Base-by-base conservation (phyloP, 208 protist species). In the Blastocrithidia nonstop region DNA sequence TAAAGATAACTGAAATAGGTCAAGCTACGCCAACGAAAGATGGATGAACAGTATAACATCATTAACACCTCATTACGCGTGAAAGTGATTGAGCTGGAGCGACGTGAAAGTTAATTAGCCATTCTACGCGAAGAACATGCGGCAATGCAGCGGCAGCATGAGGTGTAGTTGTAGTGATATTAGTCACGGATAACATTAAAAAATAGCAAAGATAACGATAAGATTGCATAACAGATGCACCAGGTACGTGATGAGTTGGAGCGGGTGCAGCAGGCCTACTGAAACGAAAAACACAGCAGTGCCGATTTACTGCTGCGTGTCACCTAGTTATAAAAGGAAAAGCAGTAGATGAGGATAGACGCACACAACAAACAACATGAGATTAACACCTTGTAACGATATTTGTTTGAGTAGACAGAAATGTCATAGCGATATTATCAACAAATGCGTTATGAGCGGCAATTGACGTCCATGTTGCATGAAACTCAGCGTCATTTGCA, bases 401-500 rank as follows among this genome's bases (percentile, higher is more conserved):
- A 81, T 2, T 31, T 89, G 5, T 50, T 89, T 33, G 72, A 85
- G 48, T 71, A 89, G 53, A 72, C 75, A 35, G 80, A 89, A 43
- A 78, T 33, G 9, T 61, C 71, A 2, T 66, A 83, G 46, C 74
- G 80, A 24, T 73, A 73, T 50, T 84, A 84, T 50, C 28, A 66
- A 23, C 64, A 62, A 22, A 65, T 81, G 54, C 71, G 74, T 22
- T 76, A 71, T 32, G 52, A 71, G 24, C 67, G 58, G 29, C 56
- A 59, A 38, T 20, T 54, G 0, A 28, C 52, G 31, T 61, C 67
- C 35, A 43, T 80, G 11, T 51, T 60, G 27, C 48, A 60, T 1
- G 54, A 56, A 13, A n/a, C n/a, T n/a, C 54, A 71, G 24, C 67
- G 58, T 31, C 56, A 59, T 40, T 20, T 54, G 0, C 27, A 54